Conservation (phyloP, 2,329 filamentous ascomycete genomes). For the Parastagonospora nodorum region DNA sequence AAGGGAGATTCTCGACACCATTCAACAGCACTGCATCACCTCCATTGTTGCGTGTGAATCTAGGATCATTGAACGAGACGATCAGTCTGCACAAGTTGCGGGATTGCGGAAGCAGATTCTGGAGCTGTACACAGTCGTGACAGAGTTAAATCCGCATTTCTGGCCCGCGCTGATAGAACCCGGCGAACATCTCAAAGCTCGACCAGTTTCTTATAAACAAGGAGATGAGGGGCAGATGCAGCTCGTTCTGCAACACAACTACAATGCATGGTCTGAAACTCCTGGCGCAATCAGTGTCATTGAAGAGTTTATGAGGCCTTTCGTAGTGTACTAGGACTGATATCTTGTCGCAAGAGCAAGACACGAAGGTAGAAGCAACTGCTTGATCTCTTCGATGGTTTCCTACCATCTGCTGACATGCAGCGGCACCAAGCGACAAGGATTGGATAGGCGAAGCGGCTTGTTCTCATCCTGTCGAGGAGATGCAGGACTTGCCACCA, state of each 20-base stretch:
- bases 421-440: neutral
- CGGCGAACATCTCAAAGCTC: slow-evolving; percentile 1
- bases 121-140: slow-evolving; percentile 3
- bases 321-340: no score
- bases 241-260: neutral
- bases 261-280: neutral
- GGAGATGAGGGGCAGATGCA: slow-evolving; percentile 31
- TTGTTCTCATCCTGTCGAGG: neutral
- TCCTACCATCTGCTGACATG: neutral
- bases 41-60: neutral
- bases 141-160: slow-evolving; percentile 7
- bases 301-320: neutral
- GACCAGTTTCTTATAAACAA: slow-evolving; percentile 1
- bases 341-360: neutral
- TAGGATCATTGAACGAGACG: neutral
- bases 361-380: neutral
- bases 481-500: neutral
- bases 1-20: slow-evolving; percentile 34
- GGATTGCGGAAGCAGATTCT: slow-evolving; percentile 27
- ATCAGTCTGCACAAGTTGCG: slow-evolving; percentile 5
- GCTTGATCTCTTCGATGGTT: neutral
- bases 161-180: slow-evolving; percentile 10
- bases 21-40: slow-evolving; percentile 22
- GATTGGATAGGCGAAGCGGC: neutral
- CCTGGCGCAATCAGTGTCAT: slow-evolving; percentile 26